Conservation (phyloP, 441 rosid genomes). For the Brassica balearica region DNA sequence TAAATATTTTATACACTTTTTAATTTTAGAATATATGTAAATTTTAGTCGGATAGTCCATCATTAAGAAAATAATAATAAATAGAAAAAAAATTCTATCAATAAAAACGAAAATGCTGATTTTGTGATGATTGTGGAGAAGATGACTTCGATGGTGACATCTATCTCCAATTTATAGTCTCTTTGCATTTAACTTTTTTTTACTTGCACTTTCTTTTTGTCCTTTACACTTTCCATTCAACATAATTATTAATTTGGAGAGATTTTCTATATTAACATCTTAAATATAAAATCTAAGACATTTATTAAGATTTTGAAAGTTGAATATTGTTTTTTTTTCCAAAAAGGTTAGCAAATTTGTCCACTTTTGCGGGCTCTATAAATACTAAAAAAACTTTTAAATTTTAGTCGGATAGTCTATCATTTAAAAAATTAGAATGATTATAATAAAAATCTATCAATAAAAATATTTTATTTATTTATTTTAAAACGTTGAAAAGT, state of each 20-base stretch:
- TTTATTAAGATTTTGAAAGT: not conserved
- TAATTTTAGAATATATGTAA: not conserved
- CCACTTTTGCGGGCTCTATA: not conserved
- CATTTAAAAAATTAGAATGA: not conserved
- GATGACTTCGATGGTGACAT: not conserved
- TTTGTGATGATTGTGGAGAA: not conserved
- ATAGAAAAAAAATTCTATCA: not conserved
- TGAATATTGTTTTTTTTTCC: not conserved
- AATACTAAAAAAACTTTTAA: not conserved
- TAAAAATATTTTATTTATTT: not conserved
- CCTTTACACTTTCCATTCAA: not conserved
- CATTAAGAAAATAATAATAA: not conserved
- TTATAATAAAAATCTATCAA: not conserved
- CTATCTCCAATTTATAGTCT: not conserved
- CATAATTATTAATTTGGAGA: slow-evolving; percentile 1
- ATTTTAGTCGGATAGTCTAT: not conserved
- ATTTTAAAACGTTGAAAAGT: not conserved
- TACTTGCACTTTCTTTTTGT: not conserved
- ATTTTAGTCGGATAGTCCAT: not conserved
- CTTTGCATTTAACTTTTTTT: not conserved
- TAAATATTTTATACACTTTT: not conserved
- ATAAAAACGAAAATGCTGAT: not conserved
- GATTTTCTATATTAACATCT: not conserved
- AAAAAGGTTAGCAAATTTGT: not conserved
- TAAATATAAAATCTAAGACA: not conserved